Evolutionary conservation across 1,284 basidiomycete species (phyloP), one percentile per base, ranked within the genome.

Genomic region (Coniferiporia weirii): DNA sequence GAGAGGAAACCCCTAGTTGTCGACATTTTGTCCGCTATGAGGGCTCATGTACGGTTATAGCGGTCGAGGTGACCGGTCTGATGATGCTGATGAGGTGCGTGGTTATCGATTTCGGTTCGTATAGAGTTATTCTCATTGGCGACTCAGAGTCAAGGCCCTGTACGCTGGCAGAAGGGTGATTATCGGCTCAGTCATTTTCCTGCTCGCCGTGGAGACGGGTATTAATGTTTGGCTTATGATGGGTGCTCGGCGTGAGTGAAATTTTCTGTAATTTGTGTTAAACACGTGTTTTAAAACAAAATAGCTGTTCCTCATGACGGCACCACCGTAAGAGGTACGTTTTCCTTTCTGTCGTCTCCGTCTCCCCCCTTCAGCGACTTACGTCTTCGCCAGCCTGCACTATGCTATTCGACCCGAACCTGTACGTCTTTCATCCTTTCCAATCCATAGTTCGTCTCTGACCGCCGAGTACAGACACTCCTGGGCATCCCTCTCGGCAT

Each of bases 1-100:
- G 46, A 40, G 8, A 10, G 15, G 38, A 1, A 40, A 40, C 15
- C 15, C 2, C 8, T 40, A 46, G 45, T 43, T 44, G n/a, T 15
- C 10, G 38, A 40, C 40, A 44, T 6, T 54, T 59, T 19, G 54
- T 56, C 13, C 59, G 53, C 19, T 60, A 56, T 40, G 59, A 60
- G 43, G 59, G 59, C 34, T 48, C 59, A 35, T 60, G 59, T 27
- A 51, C 54, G 15, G 32, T 56, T 6, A 59, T 59, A 13, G 57
- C 52, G 10, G 15, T 59, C 20, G 52, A 38, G 34, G 52, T 59
- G 13, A 44, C 52, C 22, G 52, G 20, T 17, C 38, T 59, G n/a
- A 47, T 54, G 52, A 47, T 59, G 45, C 35, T 59, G 19, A 27
- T 47, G 22, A 38, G 57, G 57, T 59, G 47, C 6, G 43, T 47